phyloP scores from a whole-genome alignment of 345 rosid species.

The Camelina sativa region DNA sequence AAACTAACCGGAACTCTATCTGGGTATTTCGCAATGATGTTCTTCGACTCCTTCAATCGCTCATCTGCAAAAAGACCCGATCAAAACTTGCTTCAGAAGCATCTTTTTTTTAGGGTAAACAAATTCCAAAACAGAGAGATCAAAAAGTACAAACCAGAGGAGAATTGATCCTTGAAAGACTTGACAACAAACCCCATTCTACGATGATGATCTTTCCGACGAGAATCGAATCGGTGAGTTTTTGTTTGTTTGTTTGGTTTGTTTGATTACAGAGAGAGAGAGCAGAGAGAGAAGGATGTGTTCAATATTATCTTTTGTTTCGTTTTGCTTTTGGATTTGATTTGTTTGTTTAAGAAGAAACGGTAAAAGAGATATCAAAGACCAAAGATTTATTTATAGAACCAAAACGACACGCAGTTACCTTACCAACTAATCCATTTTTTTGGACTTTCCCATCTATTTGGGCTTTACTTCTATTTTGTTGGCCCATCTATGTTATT shows the following conservation, averaged over 20 bases:
- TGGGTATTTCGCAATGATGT: constrained; percentile 61
- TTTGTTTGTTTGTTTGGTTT: not conserved
- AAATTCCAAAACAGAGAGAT: not conserved
- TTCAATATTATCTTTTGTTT: constrained; percentile 15
- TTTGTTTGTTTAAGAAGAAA: constrained; percentile 37
- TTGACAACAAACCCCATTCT: constrained; percentile 41
- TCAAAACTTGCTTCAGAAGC: not conserved
- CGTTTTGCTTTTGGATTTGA: constrained; percentile 15
- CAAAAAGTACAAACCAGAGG: constrained; percentile 30
- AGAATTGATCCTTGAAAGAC: constrained; percentile 49
- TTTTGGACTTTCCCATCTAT: not conserved
- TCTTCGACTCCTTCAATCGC: constrained; percentile 61
- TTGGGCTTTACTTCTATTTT: constrained; percentile 9
- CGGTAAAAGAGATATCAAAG: not conserved
- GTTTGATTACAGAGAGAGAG: not conserved
- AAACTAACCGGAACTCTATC: constrained; percentile 71
- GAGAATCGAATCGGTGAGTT: not conserved
- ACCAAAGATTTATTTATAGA: constrained; percentile 9
- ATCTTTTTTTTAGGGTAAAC: constrained; percentile 12
- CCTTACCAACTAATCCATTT: not conserved
- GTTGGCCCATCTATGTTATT: constrained; percentile 5
- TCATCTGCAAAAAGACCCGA: constrained; percentile 47
- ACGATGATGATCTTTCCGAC: not conserved
- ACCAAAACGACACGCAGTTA: constrained; percentile 21
- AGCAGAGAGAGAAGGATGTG: constrained; percentile 29